Evolutionary conservation across 352 stramenopile species (phyloP).

Genomic region (Globisporangium orthogonon): DNA sequence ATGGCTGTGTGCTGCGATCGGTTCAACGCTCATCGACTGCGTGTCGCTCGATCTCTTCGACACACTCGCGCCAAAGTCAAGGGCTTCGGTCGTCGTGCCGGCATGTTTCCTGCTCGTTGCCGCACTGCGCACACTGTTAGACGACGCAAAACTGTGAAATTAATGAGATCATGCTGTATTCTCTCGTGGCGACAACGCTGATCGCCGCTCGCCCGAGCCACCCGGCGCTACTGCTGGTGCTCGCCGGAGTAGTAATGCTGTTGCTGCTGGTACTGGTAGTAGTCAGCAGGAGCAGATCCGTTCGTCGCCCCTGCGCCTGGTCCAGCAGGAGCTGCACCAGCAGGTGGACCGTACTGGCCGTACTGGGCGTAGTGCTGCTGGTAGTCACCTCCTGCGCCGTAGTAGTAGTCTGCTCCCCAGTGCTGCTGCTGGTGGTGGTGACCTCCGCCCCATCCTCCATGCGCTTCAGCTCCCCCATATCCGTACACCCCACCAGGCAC

Average conservation of each 20-base stretch:
- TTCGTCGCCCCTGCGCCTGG: constrained; percentile 1
- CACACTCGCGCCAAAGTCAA: background rate
- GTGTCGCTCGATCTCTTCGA: background rate
- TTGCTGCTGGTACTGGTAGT: constrained; percentile 41
- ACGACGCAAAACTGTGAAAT: background rate
- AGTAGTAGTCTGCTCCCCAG: constrained; percentile 42
- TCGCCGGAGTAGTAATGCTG: constrained; percentile 4
- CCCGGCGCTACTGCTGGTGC: constrained; percentile 5
- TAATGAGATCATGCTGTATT: background rate
- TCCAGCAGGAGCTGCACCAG: constrained; percentile 4
- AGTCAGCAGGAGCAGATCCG: constrained; percentile 4
- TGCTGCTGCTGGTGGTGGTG: constrained; percentile 23
- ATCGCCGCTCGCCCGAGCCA: background rate
- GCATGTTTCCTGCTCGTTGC: background rate
- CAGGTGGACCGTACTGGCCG: constrained; percentile 23
- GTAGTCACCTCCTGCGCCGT: constrained; percentile 24
- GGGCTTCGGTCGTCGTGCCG: background rate
- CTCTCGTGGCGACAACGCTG: background rate
- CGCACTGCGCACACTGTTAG: background rate
- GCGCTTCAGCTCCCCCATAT: constrained; percentile 6
- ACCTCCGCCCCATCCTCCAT: constrained; percentile 12
- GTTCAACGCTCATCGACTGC: background rate
- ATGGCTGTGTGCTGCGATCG: background rate
- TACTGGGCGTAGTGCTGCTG: constrained; percentile 33
- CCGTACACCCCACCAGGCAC: constrained; percentile 24